These are phyloP conservation scores for Exophiala mesophila DNA, from an alignment of 2,329 filamentous ascomycete genomes.

Conservation along the genomic window DNA sequence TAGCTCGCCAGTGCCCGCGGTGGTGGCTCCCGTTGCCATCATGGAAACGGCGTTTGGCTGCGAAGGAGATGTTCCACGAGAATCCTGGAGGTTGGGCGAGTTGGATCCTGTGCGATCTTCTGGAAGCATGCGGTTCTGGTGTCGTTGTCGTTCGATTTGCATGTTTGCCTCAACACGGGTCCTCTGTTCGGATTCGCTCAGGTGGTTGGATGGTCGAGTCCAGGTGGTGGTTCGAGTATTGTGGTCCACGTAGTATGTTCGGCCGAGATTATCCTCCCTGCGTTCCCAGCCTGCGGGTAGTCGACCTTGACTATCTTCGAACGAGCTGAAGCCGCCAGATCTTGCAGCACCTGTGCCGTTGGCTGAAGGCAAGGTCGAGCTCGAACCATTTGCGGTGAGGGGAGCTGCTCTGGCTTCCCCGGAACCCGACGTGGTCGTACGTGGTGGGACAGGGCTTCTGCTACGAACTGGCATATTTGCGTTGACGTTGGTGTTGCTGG, in stretches of 20 bases:
- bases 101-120: conserved; percentile 92
- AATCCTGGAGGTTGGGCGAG: conserved; percentile 69
- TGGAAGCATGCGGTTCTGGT: conserved; percentile 91
- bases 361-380: conserved; percentile 27
- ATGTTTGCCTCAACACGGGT: conserved; percentile 83
- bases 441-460: conserved; percentile 30
- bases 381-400: conserved; percentile 36
- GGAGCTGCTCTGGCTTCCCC: conserved; percentile 22
- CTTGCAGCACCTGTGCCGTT: conserved; percentile 35
- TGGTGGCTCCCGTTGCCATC: conserved; percentile 93
- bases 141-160: conserved; percentile 83
- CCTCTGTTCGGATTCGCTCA: conserved; percentile 70
- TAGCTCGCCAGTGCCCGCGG: conserved; percentile 84
- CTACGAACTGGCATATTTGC: conserved; percentile 25
- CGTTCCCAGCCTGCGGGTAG: conserved; percentile 93
- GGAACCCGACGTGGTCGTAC: conserved; percentile 29
- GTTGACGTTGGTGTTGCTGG: conserved; percentile 18
- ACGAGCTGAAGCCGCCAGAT: conserved; percentile 71
- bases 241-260: conserved; percentile 98
- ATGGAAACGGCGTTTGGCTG: conserved; percentile 61
- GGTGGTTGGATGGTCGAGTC: conserved; percentile 78
- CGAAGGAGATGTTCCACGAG: conserved; percentile 37
- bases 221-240: conserved; percentile 96
- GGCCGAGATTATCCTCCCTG: conserved; percentile 86
- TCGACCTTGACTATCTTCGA: conserved; percentile 92